Evolutionary conservation across 2,329 filamentous ascomycete genomes (phyloP).

Genomic region (Pestalotiopsis sp.): DNA sequence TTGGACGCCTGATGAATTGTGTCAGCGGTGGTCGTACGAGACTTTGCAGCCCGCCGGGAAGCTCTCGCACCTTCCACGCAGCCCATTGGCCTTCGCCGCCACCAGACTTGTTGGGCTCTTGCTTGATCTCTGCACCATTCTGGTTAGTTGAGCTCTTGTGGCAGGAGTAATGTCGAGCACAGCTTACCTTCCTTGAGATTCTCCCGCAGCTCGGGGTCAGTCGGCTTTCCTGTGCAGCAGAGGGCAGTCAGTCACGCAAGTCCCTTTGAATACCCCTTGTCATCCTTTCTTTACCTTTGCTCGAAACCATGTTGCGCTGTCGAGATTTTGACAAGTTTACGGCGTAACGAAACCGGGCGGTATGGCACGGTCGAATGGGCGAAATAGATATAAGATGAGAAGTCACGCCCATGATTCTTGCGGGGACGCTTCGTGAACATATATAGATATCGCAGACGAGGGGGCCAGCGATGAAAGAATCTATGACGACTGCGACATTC

Average conservation of each 20-base stretch:
- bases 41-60: background rate
- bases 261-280: background rate
- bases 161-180: background rate
- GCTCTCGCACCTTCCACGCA: conserved; percentile 35
- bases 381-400: background rate
- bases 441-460: background rate
- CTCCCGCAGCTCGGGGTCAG: conserved; percentile 41
- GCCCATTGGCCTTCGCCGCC: conserved; percentile 41
- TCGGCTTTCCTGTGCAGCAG: conserved; percentile 34
- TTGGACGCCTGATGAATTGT: conserved; percentile 30
- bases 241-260: background rate
- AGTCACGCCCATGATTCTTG: background rate
- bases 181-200: conserved; percentile 37
- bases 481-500: conserved; percentile 10
- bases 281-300: background rate
- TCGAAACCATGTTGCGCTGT: conserved; percentile 1
- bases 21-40: background rate
- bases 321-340: no score
- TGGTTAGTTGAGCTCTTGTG: background rate
- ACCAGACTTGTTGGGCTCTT: conserved; percentile 43
- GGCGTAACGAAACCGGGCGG: no score
- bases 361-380: no score
- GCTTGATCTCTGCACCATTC: conserved; percentile 37
- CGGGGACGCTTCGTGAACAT: background rate
- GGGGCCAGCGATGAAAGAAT: background rate